These are phyloP conservation scores for Thraustochytrium sp. DNA, from an alignment of 352 stramenopile species.

Conservation along the genomic window DNA sequence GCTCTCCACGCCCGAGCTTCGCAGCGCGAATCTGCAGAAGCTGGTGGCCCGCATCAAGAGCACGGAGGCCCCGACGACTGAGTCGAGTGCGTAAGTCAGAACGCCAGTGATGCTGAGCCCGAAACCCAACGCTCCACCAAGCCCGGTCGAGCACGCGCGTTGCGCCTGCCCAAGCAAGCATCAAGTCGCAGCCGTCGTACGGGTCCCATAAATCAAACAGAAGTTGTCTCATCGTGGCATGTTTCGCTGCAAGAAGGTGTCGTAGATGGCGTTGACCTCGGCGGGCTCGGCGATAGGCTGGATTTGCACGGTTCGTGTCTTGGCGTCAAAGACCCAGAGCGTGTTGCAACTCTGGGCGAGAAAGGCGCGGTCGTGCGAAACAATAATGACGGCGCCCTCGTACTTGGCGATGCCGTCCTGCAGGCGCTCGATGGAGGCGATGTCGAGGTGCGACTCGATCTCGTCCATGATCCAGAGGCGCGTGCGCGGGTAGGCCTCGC, in stretches of 20 bases:
- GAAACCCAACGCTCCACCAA: too few relatives aligned
- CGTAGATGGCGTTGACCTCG: neutral
- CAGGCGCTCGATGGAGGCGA: constrained; percentile 74
- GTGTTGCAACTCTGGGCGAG: neutral
- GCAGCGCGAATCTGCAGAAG: too few relatives aligned
- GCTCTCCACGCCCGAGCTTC: too few relatives aligned
- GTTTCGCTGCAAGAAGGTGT: neutral
- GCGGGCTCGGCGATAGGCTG: neutral
- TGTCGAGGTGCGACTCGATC: constrained; percentile 83
- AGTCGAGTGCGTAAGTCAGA: too few relatives aligned
- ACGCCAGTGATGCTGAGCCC: too few relatives aligned
- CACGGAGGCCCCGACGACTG: too few relatives aligned
- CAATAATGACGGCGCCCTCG: constrained; percentile 92
- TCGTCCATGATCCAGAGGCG: constrained; percentile 85
- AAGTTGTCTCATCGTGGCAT: neutral
- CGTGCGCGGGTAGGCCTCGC: constrained; percentile 64
- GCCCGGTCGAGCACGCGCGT: too few relatives aligned
- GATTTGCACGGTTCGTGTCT: constrained; percentile 10
- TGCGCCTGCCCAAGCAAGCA: too few relatives aligned
- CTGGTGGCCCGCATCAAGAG: too few relatives aligned
- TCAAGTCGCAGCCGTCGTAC: too few relatives aligned
- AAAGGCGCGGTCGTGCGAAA: constrained; percentile 46
- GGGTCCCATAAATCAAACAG: too few relatives aligned
- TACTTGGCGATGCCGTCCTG: constrained; percentile 89
- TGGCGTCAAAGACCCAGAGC: constrained; percentile 27